Conservation (phyloP, 257 asterid species). For the Solanum chiquidenum region DNA sequence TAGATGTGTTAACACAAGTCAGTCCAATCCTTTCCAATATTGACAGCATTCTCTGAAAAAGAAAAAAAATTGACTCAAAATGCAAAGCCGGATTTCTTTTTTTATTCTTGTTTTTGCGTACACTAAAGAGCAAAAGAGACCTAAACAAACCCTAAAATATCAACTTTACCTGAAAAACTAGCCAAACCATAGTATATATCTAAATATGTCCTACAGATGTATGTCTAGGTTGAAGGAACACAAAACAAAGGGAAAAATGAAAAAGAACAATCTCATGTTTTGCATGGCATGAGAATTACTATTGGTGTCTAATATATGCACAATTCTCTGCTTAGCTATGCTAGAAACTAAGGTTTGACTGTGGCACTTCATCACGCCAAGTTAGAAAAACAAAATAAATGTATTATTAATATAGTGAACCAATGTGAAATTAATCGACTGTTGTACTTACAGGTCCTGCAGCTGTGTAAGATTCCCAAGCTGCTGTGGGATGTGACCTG, state of each 20-base stretch:
- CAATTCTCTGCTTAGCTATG: background rate
- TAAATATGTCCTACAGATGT: background rate
- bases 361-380: background rate
- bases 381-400: no score
- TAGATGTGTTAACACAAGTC: background rate
- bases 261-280: background rate
- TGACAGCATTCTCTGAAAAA: no score
- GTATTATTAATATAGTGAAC: background rate
- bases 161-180: background rate
- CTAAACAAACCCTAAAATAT: background rate
- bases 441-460: background rate
- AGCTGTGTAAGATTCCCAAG: constrained; percentile 4
- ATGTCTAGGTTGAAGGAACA: background rate
- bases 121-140: background rate
- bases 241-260: background rate
- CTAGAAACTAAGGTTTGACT: background rate
- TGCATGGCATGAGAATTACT: background rate
- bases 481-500: background rate
- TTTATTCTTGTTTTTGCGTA: no score
- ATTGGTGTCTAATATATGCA: background rate
- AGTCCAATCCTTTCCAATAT: no score
- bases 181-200: background rate
- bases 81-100: no score
- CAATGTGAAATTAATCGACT: background rate
- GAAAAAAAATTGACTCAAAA: no score